Evolutionary conservation across 345 rosid genomes (phyloP).

Genomic region (Durio zibethinus): DNA sequence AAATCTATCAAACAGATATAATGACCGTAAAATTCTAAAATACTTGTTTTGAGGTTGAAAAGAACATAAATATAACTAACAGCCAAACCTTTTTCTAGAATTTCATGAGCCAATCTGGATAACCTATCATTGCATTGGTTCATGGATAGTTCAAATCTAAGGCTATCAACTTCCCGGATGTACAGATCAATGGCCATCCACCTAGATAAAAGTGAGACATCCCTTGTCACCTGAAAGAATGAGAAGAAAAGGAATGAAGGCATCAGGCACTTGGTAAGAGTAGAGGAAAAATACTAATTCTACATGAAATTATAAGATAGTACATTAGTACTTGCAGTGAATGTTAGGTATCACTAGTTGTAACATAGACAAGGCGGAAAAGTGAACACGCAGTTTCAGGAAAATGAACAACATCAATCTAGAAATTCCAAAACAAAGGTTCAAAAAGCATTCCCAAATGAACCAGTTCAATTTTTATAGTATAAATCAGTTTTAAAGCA

Average conservation of each 20-base stretch:
- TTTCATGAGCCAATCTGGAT: slow-evolving; percentile 68
- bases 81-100: slow-evolving; percentile 72
- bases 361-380: not conserved
- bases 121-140: slow-evolving; percentile 61
- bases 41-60: not conserved
- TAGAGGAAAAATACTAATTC: not conserved
- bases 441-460: slow-evolving; percentile 1
- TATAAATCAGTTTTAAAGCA: slow-evolving; percentile 5
- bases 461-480: not conserved
- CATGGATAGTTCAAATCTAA: slow-evolving; percentile 91
- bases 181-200: slow-evolving; percentile 98
- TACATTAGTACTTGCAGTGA: not conserved
- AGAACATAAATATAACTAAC: slow-evolving; percentile 19
- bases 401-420: not conserved
- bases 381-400: not conserved
- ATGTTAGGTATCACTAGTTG: not conserved
- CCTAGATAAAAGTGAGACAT: slow-evolving; percentile 88
- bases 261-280: slow-evolving; percentile 11
- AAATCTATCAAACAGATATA: slow-evolving; percentile 2
- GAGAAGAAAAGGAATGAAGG: slow-evolving; percentile 13
- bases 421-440: not conserved
- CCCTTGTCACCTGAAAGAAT: slow-evolving; percentile 78
- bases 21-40: not conserved
- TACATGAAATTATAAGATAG: not conserved
- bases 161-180: slow-evolving; percentile 82